Conservation (phyloP, 805 yeast species). For the Cyberlindnera euphorbiiphila region DNA sequence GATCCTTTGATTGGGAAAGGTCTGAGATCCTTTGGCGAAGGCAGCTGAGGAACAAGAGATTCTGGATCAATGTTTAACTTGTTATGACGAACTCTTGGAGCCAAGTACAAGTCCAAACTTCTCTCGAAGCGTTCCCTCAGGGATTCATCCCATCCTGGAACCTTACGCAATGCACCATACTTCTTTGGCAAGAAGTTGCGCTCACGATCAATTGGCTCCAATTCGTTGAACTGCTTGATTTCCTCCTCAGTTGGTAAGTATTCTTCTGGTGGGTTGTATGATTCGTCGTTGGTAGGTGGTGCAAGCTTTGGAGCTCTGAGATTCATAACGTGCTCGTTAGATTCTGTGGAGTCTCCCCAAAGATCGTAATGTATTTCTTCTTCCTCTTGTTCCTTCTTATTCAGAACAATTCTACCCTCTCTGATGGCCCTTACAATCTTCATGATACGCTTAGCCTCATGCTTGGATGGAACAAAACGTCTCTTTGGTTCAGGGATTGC, state of each 20-base stretch:
- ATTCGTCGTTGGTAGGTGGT: slow-evolving; percentile 95
- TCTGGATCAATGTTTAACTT: slow-evolving; percentile 95
- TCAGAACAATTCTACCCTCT: slow-evolving; percentile 89
- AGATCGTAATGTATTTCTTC: slow-evolving; percentile 62
- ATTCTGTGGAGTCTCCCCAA: slow-evolving; percentile 72
- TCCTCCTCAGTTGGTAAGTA: slow-evolving; percentile 81
- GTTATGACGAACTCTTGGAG: slow-evolving; percentile 91
- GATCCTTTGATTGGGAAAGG: slow-evolving; percentile 95
- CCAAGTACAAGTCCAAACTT: slow-evolving; percentile 87
- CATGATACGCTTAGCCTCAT: slow-evolving; percentile 95
- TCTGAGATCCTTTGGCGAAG: slow-evolving; percentile 92
- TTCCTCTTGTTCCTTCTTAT: slow-evolving; percentile 50
- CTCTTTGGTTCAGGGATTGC: slow-evolving; percentile 97
- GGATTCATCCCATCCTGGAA: slow-evolving; percentile 85
- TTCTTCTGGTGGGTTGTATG: slow-evolving; percentile 97
- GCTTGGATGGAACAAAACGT: slow-evolving; percentile 93
- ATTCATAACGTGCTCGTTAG: slow-evolving; percentile 80
- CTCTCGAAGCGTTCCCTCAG: slow-evolving; percentile 92
- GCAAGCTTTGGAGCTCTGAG: slow-evolving; percentile 92
- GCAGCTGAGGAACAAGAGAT: slow-evolving; percentile 90
- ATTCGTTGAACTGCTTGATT: slow-evolving; percentile 59
- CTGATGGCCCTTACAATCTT: slow-evolving; percentile 94
- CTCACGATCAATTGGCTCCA: slow-evolving; percentile 75
- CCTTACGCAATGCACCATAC: slow-evolving; percentile 77
- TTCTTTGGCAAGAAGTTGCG: slow-evolving; percentile 79